Base-by-base conservation (phyloP, 805 yeast species). In the Saccharomycopsis sp. region DNA sequence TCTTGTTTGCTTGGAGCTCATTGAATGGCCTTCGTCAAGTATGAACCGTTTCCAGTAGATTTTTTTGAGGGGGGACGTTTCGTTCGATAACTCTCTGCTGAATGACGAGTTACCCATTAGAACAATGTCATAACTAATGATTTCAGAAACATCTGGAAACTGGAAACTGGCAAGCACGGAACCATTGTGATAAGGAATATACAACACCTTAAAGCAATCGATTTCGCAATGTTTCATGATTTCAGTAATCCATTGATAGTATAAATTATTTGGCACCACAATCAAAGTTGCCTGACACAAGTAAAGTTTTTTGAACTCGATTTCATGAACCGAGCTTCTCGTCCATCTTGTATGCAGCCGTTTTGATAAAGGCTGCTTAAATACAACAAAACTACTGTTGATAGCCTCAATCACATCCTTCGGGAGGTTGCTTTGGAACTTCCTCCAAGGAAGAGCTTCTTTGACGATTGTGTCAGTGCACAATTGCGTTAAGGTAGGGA, bases 21-120 rank as follows among this genome's bases (percentile, higher is more conserved):
- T 76, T 24, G 83, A 76, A 66, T 85, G 91, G 0, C 91, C 91
- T 67, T 85, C 91, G 67, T 85, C 91, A n/a, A 86, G 80, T 16
- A 86, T 83, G 34, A 85, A 70, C 21, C 91, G 65, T 65, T 85
- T 85, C 90, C 91, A 85, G 62, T 77, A 81, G 0, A 84, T 67
- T 12, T 67, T 64, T 41, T 69, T 66, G 9, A 85, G 64, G 1
- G 76, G 70, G 2, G 75, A 74, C 2, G 70, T 68, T 2, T 64
- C 60, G 1, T 63, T 59, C 46, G 70, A 72, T 5, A 73, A 63
- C 54, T 79, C 80, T 24, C 66, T 68, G 0, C 82, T 70, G 63
- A 83, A 76, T 3, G 76, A 69, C 0, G 80, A 73, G 14, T 71
- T 68, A 0, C 87, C 73, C 51, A 84, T 70, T 16, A 85, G 57